Conservation (phyloP, 169 alveolate genomes). For the Cryptosporidium meleagridis region DNA sequence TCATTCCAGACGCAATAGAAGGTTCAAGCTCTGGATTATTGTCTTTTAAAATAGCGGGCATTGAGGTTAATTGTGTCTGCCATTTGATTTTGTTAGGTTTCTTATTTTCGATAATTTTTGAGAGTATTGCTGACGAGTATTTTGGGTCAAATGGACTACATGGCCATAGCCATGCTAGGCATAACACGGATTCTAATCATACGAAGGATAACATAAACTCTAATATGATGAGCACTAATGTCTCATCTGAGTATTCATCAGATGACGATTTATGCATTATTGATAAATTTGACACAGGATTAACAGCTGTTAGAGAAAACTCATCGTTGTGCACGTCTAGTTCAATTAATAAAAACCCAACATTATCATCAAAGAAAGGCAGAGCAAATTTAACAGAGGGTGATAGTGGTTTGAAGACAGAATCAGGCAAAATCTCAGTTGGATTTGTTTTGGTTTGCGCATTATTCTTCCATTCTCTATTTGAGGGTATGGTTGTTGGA, state of each 20-base stretch:
- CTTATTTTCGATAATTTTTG: slow-evolving; percentile 35
- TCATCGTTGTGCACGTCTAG: not conserved
- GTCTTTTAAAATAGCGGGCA: slow-evolving; percentile 2
- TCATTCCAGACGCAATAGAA: slow-evolving; percentile 68
- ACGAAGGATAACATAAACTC: slow-evolving; percentile 17
- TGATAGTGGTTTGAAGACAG: not conserved
- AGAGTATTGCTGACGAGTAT: slow-evolving; percentile 32
- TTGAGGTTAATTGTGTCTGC: slow-evolving; percentile 60
- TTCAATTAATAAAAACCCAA: not conserved
- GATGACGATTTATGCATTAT: slow-evolving; percentile 49
- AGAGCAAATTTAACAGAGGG: not conserved
- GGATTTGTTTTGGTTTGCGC: slow-evolving; percentile 67
- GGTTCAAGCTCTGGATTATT: slow-evolving; percentile 11
- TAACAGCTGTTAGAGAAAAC: not conserved
- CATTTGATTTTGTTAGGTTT: slow-evolving; percentile 50
- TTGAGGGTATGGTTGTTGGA: slow-evolving; percentile 74
- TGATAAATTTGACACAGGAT: not conserved
- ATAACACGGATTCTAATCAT: not conserved
- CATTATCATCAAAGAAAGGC: not conserved
- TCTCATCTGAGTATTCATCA: slow-evolving; percentile 29
- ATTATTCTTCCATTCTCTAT: slow-evolving; percentile 52
- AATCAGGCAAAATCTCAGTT: not conserved
- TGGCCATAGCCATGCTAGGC: not conserved
- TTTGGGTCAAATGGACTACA: slow-evolving; percentile 1
- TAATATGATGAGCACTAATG: slow-evolving; percentile 52